A percentile compares a stretch with the other conserved stretches of the same genome.
Conservation (phyloP, 2,329 filamentous ascomycete species). For the Pseudogymnoascus sp. region DNA sequence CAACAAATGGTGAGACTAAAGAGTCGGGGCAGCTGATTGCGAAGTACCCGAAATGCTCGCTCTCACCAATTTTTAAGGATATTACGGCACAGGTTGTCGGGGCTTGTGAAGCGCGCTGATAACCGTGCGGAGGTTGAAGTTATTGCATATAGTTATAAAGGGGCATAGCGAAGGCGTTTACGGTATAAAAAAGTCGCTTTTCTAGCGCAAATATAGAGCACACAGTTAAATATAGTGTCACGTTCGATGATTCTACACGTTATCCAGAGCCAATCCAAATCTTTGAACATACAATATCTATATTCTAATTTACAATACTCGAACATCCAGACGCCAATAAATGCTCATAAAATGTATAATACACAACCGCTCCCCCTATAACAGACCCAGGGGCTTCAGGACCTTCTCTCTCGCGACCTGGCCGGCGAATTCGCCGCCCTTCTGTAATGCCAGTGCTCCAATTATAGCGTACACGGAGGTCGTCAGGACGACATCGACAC, state of each 20-base stretch:
- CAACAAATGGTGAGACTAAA: slow-evolving; percentile 24
- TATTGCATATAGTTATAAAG: not conserved
- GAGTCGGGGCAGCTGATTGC: slow-evolving; percentile 47
- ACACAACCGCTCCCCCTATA: slow-evolving; percentile 18
- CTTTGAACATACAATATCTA: slow-evolving; percentile 1
- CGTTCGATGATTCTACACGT: not conserved
- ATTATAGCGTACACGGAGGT: slow-evolving; percentile 77
- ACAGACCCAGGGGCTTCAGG: slow-evolving; percentile 26
- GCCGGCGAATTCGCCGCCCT: slow-evolving; percentile 69
- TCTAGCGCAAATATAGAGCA: not conserved
- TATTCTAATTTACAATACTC: slow-evolving; percentile 22
- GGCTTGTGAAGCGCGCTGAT: slow-evolving; percentile 17
- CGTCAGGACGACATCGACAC: slow-evolving; percentile 64
- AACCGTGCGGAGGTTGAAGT: not conserved
- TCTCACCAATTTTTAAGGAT: slow-evolving; percentile 57
- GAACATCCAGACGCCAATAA: slow-evolving; percentile 17
- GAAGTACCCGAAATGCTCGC: slow-evolving; percentile 64
- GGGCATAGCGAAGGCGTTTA: slow-evolving; percentile 6
- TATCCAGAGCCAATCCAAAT: not conserved
- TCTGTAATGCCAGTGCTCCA: slow-evolving; percentile 81
- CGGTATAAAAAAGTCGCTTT: not conserved
- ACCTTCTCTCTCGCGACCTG: slow-evolving; percentile 62
- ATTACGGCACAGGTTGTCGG: slow-evolving; percentile 48
- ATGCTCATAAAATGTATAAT: slow-evolving; percentile 9
- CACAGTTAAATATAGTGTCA: not conserved